Conservation (phyloP, 169 alveolate genomes). For the Toxoplasma gondii region DNA sequence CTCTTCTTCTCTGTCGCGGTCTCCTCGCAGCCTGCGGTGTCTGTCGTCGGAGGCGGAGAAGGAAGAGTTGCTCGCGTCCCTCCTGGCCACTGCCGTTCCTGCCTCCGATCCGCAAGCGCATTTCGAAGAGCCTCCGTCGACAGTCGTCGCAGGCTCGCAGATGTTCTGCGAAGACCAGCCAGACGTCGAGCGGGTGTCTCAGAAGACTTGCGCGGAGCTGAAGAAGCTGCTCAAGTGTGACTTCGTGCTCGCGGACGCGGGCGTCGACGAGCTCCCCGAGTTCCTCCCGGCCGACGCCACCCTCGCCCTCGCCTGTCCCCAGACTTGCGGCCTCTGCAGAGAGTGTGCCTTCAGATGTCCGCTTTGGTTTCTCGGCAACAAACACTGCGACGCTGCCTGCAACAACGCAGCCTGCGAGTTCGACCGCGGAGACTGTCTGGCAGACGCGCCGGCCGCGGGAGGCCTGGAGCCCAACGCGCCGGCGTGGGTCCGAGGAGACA, state of each 20-base stretch:
- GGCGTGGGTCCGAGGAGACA: background rate
- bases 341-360: conserved; percentile 78
- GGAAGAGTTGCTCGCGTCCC: conserved; percentile 5
- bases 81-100: background rate
- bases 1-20: background rate
- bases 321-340: conserved; percentile 75
- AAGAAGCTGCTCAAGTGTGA: conserved; percentile 63
- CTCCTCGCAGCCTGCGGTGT: background rate
- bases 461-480: background rate
- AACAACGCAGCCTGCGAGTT: conserved; percentile 73
- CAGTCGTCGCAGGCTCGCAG: background rate
- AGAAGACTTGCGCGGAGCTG: conserved; percentile 64
- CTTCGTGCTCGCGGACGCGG: conserved; percentile 66
- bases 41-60: background rate
- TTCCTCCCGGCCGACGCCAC: conserved; percentile 71
- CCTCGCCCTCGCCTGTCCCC: conserved; percentile 75
- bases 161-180: conserved; percentile 50
- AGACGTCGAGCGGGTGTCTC: conserved; percentile 66
- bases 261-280: conserved; percentile 61
- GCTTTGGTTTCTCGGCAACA: conserved; percentile 74
- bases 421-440: conserved; percentile 76
- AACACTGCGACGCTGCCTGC: conserved; percentile 74
- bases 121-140: background rate
- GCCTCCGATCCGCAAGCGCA: background rate
- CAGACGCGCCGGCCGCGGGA: background rate